A percentile compares a stretch with the other conserved stretches of the same genome.
These are phyloP conservation scores for Mucor sp. DNA, from an alignment of 371 early-diverging fungal genomes.

Conservation along the genomic window DNA sequence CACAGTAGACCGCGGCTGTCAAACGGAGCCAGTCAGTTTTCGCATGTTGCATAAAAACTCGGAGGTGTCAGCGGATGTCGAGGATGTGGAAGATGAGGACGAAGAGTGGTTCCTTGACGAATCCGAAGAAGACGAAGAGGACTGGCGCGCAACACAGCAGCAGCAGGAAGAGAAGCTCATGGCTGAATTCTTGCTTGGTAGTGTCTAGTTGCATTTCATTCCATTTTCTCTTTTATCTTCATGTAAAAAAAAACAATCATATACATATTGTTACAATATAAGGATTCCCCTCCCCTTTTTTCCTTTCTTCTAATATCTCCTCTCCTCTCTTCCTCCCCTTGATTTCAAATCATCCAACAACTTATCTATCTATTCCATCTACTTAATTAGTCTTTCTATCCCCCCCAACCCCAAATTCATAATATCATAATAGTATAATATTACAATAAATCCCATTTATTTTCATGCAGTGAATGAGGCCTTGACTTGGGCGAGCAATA, in stretches of 20 bases:
- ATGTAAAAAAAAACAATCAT: background rate
- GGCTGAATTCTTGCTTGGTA: slow-evolving; percentile 20
- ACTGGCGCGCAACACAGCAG: slow-evolving; percentile 6
- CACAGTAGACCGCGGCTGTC: slow-evolving; percentile 11
- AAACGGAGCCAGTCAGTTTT: slow-evolving; percentile 12
- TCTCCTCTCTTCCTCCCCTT: background rate
- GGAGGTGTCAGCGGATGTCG: background rate
- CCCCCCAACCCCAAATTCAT: background rate
- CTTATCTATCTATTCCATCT: background rate
- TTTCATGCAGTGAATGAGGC: slow-evolving; percentile 13
- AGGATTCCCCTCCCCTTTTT: background rate
- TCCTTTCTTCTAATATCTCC: background rate
- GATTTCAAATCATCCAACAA: background rate
- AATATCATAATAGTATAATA: slow-evolving; percentile 2
- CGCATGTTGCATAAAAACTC: background rate
- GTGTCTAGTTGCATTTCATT: background rate
- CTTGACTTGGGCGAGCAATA: slow-evolving; percentile 22
- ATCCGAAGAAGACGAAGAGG: slow-evolving; percentile 5
- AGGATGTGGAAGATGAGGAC: slow-evolving; percentile 8
- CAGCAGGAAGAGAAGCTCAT: slow-evolving; percentile 16
- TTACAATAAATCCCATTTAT: background rate
- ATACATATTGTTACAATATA: slow-evolving; percentile 1
- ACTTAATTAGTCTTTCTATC: background rate
- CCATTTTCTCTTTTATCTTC: background rate
- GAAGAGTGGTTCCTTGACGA: slow-evolving; percentile 24